Evolutionary conservation across 2,329 filamentous ascomycete species (phyloP), one percentile per base, ranked within the genome.

Genomic region (Phialophora verrucosa): DNA sequence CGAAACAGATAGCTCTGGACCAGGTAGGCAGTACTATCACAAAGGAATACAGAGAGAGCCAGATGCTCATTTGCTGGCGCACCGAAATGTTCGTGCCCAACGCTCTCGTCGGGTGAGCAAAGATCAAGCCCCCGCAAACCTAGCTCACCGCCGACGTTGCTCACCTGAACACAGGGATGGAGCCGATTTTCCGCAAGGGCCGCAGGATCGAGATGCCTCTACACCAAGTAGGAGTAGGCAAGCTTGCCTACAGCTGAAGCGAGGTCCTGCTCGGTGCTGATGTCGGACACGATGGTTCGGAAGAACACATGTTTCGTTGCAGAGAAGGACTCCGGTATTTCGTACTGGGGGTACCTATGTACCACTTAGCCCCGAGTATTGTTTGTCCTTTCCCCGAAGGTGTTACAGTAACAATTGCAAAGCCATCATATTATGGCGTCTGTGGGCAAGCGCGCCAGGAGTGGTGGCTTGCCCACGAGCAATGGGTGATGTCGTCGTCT

Each of bases 1-100:
- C 10, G 25, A 27, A 8, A 25, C 20, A 51, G 14, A 44, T n/a
- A 8, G 38, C 49, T 17, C 23, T 4, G 11, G 49, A 10, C 47
- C 25, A 51, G 25, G 49, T 11, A 17, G 49, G 27, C 20, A n/a
- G n/a, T n/a, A 14, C 8, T 31, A 35, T 17, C 29, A 35, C 25
- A 5, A 2, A 31, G 53, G 12, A 5, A 31, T 35, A 55, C 27
- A 31, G 6, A 23, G 12, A 20, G 38, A n/a, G 38, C 38, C 17
- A 35, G 53, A n/a, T 35, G 53, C 29, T 31, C 53, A 55, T 55
- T 55, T 35, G 53, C 53, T 55, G 27, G 53, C 27, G 17, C 29
- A 14, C 1, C n/a, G 53, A n/a, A 20, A 10, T 17, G n/a, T 55
- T 32, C 14, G 14, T 55, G 53, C 53, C 53, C 53, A 55, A 55